Percentiles rank a stretch among this genome's conserved stretches.
phyloP scores from a whole-genome alignment of 2,329 filamentous ascomycete species.

The Nemania serpens region DNA sequence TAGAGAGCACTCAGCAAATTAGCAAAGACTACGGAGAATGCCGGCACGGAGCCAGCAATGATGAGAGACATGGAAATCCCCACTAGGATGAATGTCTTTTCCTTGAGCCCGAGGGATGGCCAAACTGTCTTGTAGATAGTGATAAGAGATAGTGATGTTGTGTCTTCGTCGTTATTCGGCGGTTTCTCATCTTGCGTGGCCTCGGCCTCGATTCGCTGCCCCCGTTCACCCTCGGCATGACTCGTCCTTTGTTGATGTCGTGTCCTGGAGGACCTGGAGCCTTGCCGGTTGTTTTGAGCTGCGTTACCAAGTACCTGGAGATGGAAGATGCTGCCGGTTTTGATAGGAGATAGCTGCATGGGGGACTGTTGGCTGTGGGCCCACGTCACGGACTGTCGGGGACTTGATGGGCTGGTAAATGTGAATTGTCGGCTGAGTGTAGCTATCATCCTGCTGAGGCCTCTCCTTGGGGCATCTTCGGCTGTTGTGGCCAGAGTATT shows the following conservation, averaged over 20 bases:
- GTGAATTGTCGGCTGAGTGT: constrained; percentile 25
- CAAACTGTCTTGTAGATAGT: constrained; percentile 72
- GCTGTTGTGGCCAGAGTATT: constrained; percentile 7
- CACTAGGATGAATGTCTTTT: constrained; percentile 60
- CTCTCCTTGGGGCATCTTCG: constrained; percentile 7
- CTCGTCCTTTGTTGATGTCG: neutral
- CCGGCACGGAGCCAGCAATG: constrained; percentile 70
- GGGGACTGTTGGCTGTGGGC: neutral
- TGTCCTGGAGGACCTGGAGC: constrained; percentile 2
- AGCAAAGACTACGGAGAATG: constrained; percentile 78
- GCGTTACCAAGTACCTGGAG: constrained; percentile 32
- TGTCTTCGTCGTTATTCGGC: constrained; percentile 1
- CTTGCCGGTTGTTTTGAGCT: constrained; percentile 26
- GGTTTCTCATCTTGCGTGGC: neutral
- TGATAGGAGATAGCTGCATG: constrained; percentile 23
- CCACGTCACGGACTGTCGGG: constrained; percentile 3
- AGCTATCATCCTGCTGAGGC: constrained; percentile 20
- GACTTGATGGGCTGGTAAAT: neutral
- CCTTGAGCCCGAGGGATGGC: constrained; percentile 60
- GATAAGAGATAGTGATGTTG: constrained; percentile 45
- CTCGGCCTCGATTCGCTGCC: too few relatives aligned
- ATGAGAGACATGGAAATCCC: constrained; percentile 66
- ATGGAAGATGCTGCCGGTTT: constrained; percentile 28
- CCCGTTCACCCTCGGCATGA: too few relatives aligned
- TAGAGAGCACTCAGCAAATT: constrained; percentile 75